Evolutionary conservation across 176 grass and related monocot genomes (phyloP), one percentile per base, ranked within the genome.

Genomic region (Oryza australiensis): DNA sequence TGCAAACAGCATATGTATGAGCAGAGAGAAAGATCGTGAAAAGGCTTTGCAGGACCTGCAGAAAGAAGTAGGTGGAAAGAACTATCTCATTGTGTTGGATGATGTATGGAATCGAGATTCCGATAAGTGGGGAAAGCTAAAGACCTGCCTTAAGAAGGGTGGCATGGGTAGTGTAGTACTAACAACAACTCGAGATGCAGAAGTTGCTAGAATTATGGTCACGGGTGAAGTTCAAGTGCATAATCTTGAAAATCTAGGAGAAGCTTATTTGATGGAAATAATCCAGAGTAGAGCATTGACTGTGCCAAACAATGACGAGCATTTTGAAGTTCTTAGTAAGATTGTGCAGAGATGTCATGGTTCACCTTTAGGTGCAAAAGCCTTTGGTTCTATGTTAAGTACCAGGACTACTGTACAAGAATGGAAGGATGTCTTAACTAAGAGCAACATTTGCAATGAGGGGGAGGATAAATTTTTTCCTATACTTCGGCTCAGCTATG

Each of bases 51-150:
- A 20, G 0, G 3, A 28, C 14, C 72, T 92, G 33, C 15, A 14
- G 0, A 24, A 45, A 1, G 22, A 26, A 23, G 10, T 91, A 16
- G 26, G 41, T 23, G 72, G 64, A 18, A 82, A 85, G 40, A 57
- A 4, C 14, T 87, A 51, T 41, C 23, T 91, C 0, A 59, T 87
- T 66, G 89, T 87, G 0, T 37, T 91, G 1, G 89, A 91, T 81
- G 85, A 91, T 67, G 85, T 85, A 11, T 77, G 89, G 89, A 38
- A 87, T 62, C 68, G 46, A 3, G n/a, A 83, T 35, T 7, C 0
- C 7, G 28, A 63, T 2, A 62, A 75, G 32, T 92, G 78, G 90
- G 55, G 74, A 18, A 32, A 55, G 5, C 22, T 92, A 0, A 83
- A 23, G 81, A 74, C 33, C 15, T 29, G 76, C 20, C 64, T 92